Base-by-base conservation (phyloP, 257 asterid species). In the Nicotiana tomentosiformis region DNA sequence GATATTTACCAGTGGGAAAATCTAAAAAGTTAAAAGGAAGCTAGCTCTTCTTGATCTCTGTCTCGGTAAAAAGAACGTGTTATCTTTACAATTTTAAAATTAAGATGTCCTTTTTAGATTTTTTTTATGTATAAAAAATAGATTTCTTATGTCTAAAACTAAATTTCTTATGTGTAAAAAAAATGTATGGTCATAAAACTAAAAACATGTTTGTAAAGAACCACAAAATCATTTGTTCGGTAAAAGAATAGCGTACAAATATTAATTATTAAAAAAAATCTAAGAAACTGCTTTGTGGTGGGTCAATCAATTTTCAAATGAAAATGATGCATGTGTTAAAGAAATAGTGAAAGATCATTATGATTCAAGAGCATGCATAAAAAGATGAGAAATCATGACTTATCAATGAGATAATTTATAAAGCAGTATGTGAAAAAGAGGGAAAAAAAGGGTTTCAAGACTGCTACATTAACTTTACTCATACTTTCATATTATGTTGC, bases 241-340 rank as follows among this genome's bases (percentile, higher is more conserved):
- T 32, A 32, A 32, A 32, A 3, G 0, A 32, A 16, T 8, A 33
- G 5, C 17, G 77, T 39, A 33, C 10, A 9, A 35, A 35, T 46
- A 23, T 23, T 20, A 20, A 20, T 20, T 20, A 20, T 20, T 0
- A 16, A 4, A 35, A 35, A 32, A 67, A 68, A 33, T 66, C 76
- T 32, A 69, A 70, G 78, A 12, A 49, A 74, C 14, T 23, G 14
- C 43, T 49, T 74, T 26, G 23, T 49, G 64, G 80, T 49, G 80
- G 80, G 80, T 14, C 80, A 74, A 49, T 74, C 62, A 26, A 74
- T 7, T 49, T 74, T 74, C 80, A 51, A 74, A 74, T 74, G 80
- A 49, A 23, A 74, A 74, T 14, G 60, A 23, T 74, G 49, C 16
- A 49, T 26, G 43, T 74, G 43, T 74, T 26, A 49, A 74, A 20